phyloP scores from a whole-genome alignment of 2,329 filamentous ascomycete genomes.

The Cladosporium sp. region DNA sequence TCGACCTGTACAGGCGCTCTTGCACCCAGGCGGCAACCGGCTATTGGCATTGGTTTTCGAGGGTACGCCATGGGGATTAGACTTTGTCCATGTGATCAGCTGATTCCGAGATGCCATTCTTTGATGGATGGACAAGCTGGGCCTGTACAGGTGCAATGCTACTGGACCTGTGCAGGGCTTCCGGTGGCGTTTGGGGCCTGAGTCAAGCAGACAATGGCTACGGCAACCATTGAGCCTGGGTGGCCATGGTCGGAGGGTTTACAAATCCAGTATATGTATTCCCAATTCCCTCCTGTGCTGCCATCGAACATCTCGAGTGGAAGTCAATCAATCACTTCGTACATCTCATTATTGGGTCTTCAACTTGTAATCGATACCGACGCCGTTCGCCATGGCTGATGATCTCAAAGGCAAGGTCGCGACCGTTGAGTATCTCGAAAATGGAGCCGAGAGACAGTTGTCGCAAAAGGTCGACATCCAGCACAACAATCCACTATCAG shows the following conservation, averaged over 20 bases:
- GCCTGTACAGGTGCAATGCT: no score
- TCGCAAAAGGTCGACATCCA: slow-evolving; percentile 4
- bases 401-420: slow-evolving; percentile 9
- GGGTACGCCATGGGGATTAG: neutral
- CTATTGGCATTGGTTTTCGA: neutral
- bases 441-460: slow-evolving; percentile 4
- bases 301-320: neutral
- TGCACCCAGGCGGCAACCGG: no score
- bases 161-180: neutral
- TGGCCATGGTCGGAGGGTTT: neutral
- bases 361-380: neutral
- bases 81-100: neutral
- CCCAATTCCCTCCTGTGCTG: neutral
- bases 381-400: neutral
- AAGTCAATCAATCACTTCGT: no score
- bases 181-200: neutral
- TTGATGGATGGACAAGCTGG: neutral
- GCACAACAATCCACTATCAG: slow-evolving; percentile 13
- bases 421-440: slow-evolving; percentile 15
- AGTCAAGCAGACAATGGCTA: neutral
- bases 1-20: no score
- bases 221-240: no score
- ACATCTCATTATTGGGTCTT: neutral
- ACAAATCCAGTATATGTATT: neutral
- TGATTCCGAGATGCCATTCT: neutral